These are phyloP conservation scores for Psidium friedrichsthalianum DNA, from an alignment of 345 rosid genomes.

Conservation along the genomic window DNA sequence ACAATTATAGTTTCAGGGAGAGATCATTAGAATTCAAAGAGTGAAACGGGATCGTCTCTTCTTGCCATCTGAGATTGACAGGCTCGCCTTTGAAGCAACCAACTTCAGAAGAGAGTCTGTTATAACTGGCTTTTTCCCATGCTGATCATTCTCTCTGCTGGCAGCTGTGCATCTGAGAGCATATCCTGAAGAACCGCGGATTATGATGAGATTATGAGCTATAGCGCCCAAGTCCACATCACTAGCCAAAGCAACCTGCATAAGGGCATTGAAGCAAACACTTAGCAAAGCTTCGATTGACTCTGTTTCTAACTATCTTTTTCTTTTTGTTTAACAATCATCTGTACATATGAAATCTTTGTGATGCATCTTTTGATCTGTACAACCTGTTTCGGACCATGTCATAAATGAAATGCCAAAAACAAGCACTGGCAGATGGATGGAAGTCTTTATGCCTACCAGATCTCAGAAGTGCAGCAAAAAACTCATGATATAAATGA, in stretches of 20 bases:
- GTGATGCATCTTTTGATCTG: neutral
- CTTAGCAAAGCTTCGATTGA: neutral
- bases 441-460: conserved; percentile 54
- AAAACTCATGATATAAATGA: neutral
- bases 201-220: neutral
- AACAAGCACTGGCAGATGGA: neutral
- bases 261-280: neutral
- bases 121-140: neutral
- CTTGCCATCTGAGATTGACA: neutral
- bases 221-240: neutral
- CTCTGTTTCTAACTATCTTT: neutral
- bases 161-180: neutral
- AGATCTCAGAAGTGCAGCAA: conserved; percentile 41
- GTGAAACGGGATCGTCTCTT: neutral
- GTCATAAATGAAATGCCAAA: neutral
- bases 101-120: neutral
- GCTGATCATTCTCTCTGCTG: neutral
- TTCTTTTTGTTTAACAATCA: too few relatives aligned
- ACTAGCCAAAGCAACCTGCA: neutral
- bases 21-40: neutral
- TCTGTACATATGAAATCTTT: neutral
- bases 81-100: neutral
- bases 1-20: neutral
- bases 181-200: neutral
- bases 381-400: neutral